Evolutionary conservation across 768 basidiomycete genomes (phyloP), one percentile per base, ranked within the genome.

Genomic region (Suillus americanus): DNA sequence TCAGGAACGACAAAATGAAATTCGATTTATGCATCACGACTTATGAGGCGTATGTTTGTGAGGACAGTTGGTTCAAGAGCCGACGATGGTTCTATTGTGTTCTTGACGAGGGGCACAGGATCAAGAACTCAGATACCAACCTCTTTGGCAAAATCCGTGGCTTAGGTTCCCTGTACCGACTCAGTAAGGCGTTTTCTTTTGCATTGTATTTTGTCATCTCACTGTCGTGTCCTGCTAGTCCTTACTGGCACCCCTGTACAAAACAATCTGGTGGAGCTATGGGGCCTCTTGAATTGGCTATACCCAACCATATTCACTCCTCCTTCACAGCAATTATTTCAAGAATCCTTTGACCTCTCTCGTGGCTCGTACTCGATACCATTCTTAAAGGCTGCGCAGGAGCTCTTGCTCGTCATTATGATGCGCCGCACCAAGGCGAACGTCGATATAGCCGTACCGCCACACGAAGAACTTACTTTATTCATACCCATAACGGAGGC

Each of bases 211-310:
- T 61, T 4, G 46, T 60, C 23, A 69, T 25, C 28, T 63, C 40
- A 16, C 48, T 14, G 9, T 14, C 18, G 37, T 20, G 33, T 38
- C 18, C 5, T 25, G 41, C 20, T 65, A 86, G 86, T 92, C 64
- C 77, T 92, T 64, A 90, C 88, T 0, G 90, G 90, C 28, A 92
- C 90, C 0, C 90, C 90, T 0, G 81, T 92, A 0, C 90, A 91
- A 69, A 89, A 89, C 67, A 85, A 89, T 66, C 72, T 89, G 13
- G 72, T 80, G 23, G 87, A 89, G 70, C 77, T 88, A 18, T 86
- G 85, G 87, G 71, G 79, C 28, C 73, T 87, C 14, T 73, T 88
- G 20, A 83, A 81, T 66, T 87, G 82, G 82, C 77, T 89, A 20
- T 84, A 83, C 68, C 86, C 87, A 5, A 65, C 66, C 3, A 74